Evolutionary conservation across 2,329 filamentous ascomycete genomes (phyloP), one percentile per base, ranked within the genome.

Genomic region (Pseudocercospora fijiensis): DNA sequence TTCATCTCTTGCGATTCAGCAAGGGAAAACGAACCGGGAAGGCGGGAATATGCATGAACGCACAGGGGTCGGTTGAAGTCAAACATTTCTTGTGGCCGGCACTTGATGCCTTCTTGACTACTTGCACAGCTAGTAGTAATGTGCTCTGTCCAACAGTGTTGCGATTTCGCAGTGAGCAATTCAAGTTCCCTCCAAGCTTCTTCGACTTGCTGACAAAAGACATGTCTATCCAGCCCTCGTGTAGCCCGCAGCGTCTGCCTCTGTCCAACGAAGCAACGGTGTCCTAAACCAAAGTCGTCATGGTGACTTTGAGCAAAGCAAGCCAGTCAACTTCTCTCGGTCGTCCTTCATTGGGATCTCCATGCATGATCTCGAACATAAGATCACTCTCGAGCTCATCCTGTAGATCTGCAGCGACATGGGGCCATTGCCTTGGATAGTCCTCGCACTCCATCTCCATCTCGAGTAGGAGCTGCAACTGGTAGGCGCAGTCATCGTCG

Each of bases 321-420:
- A 60, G 37, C 13, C 51, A 56, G 6, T 57, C 61, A 24, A 63
- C 61, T 24, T 49, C 61, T 9, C 11, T 26, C 27, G 61, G 61
- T 24, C 27, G 22, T 5, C 16, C 57, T 22, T 60, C 33, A 6
- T 47, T 26, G 7, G 55, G 55, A 41, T 57, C 49, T 11, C 30
- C 53, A 41, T 45, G 37, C 60, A 62, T 20, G n/a, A 63, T 18
- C n/a, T 63, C 49, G 11, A 49, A 26, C 47, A 60, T 28, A 24
- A 63, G 20, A n/a, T 63, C 61, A 3, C 51, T 27, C 49, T 63
- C 47, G 16, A 60, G 24, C 5, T 60, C 26, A 7, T 4, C 30
- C 45, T 37, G 20, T 2, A 63, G 18, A 9, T 59, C 51, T 20
- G 28, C n/a, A 13, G 57, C 57, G 7, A 63, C 52, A 49, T 60